Base-by-base conservation (phyloP, 202 grass and related monocot genomes). In the Zizania palustris region DNA sequence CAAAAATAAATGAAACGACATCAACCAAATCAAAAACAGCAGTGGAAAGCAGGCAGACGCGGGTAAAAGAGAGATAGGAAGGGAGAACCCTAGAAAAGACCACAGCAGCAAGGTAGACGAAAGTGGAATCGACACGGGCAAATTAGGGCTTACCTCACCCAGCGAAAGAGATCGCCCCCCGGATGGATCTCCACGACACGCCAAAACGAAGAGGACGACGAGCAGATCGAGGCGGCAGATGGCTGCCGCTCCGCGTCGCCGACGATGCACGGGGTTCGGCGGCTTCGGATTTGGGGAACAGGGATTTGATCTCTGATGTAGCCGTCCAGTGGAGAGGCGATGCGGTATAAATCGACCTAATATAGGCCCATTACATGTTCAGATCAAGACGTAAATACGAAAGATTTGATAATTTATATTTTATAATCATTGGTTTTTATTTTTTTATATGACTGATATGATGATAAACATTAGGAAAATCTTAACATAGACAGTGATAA, bases 271-370 rank as follows among this genome's bases (percentile, higher is more conserved):
- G n/a, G 48, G 20, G 13, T 8, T 56, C 62, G 46, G 61, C 19
- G 62, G 36, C 75, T 9, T 35, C 14, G 48, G 62, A 77, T 67
- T 18, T 56, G 62, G 36, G 61, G 60, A 9, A 9, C 14, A 35
- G n/a, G 45, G 75, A 77, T 65, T 40, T 28, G 21, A n/a, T n/a
- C n/a, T n/a, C n/a, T n/a, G n/a, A 51, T 18, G n/a, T 12, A 16
- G 14, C 14, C 0, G 28, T 28, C 2, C 2, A 28, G 28, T 2
- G 28, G 28, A 4, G 37, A 34, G 60, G 60, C 7, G 40, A 40
- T 38, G 18, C 2, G 14, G 36, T 39, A 63, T 28, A 28, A 28
- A 28, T 28, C 28, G 28, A 28, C 28, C 28, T 28, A 28, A 28
- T 28, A 28, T 28, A 28, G 28, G 28, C 28, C 28, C 28, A 28